Conservation (phyloP, 2,329 filamentous ascomycete species). For the Zopfia rhizophila region DNA sequence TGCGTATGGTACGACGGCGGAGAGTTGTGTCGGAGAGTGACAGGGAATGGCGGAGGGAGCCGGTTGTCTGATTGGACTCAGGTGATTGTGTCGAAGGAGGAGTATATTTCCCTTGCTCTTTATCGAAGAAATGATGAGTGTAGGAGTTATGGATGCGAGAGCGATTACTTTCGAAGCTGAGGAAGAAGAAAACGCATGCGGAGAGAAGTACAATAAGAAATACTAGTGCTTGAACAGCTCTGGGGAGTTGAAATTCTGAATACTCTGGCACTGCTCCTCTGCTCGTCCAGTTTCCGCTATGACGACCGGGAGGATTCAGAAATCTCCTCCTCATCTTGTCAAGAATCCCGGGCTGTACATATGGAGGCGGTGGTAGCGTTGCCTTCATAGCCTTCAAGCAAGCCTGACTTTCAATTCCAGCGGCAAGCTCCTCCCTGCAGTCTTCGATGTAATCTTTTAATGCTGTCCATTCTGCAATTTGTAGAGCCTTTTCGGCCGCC, state of each 20-base stretch:
- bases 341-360: slow-evolving; percentile 17
- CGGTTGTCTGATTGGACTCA: slow-evolving; percentile 5
- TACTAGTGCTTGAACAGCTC: slow-evolving; percentile 4
- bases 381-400: slow-evolving; percentile 25
- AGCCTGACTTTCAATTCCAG: slow-evolving; percentile 26
- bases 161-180: slow-evolving; percentile 11
- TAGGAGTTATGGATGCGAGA: background rate
- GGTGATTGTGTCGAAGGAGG: background rate
- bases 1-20: slow-evolving; percentile 23
- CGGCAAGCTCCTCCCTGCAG: slow-evolving; percentile 27
- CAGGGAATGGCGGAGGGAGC: slow-evolving; percentile 17
- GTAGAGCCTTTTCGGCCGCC: slow-evolving; percentile 22
- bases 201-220: slow-evolving; percentile 9
- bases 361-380: slow-evolving; percentile 27
- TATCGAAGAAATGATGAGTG: background rate
- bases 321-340: slow-evolving; percentile 19
- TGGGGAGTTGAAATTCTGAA: background rate
- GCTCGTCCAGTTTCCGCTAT: slow-evolving; percentile 11
- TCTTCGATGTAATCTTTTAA: slow-evolving; percentile 32
- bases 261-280: slow-evolving; percentile 1
- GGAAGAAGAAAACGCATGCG: slow-evolving; percentile 15
- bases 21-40: slow-evolving; percentile 2
- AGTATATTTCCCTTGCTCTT: background rate
- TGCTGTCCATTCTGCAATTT: slow-evolving; percentile 30
- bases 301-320: background rate